Conservation (phyloP, 202 grass and related monocot species). For the Elaeis oleifera region DNA sequence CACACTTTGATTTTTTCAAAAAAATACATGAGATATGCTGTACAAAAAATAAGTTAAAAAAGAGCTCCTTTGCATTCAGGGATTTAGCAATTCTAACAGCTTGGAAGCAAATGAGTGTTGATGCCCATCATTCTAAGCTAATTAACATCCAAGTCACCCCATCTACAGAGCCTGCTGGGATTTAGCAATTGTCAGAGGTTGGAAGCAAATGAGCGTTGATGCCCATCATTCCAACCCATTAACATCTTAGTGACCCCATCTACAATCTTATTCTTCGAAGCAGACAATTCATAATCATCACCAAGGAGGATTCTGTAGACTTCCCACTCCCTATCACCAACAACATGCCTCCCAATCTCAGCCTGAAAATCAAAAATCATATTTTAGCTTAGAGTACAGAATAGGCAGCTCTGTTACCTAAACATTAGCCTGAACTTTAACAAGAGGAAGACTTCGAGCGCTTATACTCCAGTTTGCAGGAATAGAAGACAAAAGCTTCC, state of each 20-base stretch:
- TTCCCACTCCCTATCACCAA: conserved; percentile 72
- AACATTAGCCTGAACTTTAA: background rate
- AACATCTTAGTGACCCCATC: conserved; percentile 61
- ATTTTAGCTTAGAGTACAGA: background rate
- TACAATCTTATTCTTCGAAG: conserved; percentile 29
- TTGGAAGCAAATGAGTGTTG: too few species aligned
- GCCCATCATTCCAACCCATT: conserved; percentile 61
- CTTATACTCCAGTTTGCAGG: too few species aligned
- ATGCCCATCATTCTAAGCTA: conserved; percentile 42
- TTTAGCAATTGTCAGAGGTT: too few species aligned
- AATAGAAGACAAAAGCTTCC: too few species aligned
- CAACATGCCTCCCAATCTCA: conserved; percentile 62
- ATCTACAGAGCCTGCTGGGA: conserved; percentile 18
- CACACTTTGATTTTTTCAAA: too few species aligned
- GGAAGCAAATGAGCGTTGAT: too few species aligned
- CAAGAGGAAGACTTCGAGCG: too few species aligned
- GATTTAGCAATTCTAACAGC: too few species aligned
- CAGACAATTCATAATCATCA: conserved; percentile 48
- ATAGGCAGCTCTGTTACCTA: too few species aligned
- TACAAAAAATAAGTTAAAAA: too few species aligned
- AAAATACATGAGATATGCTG: too few species aligned
- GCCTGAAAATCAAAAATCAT: conserved; percentile 31
- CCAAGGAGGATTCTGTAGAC: conserved; percentile 64
- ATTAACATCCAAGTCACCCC: conserved; percentile 61
- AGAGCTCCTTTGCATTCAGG: too few species aligned